phyloP scores from a whole-genome alignment of 371 early-diverging fungal genomes.

The Gilbertella persicaria region DNA sequence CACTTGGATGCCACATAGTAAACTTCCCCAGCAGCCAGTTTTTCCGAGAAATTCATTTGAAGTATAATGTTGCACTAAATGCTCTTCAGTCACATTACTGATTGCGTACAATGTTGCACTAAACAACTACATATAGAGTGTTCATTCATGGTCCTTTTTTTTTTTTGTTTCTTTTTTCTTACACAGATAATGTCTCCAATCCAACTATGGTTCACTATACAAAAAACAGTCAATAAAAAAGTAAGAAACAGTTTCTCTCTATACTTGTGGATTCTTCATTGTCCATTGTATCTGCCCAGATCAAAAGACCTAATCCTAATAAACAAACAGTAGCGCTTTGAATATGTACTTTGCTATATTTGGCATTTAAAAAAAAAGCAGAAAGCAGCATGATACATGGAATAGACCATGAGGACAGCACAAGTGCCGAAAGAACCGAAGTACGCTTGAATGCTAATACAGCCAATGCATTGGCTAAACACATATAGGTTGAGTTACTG shows the following conservation, averaged over 20 bases:
- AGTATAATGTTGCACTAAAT: constrained; percentile 37
- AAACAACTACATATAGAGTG: constrained; percentile 20
- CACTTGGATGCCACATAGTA: constrained; percentile 41
- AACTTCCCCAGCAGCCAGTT: constrained; percentile 36
- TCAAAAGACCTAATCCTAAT: constrained; percentile 35
- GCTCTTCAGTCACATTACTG: constrained; percentile 49
- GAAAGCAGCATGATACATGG: constrained; percentile 50
- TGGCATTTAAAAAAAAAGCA: constrained; percentile 24
- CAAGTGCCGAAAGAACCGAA: constrained; percentile 41
- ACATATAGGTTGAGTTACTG: neutral
- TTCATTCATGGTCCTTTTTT: neutral
- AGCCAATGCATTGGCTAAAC: constrained; percentile 41
- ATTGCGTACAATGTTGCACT: constrained; percentile 48
- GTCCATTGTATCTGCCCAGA: constrained; percentile 34
- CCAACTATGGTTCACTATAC: constrained; percentile 45
- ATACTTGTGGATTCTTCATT: constrained; percentile 21
- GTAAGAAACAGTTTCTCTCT: neutral
- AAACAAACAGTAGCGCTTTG: constrained; percentile 33
- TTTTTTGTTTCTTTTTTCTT: constrained; percentile 4
- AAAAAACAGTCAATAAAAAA: neutral
- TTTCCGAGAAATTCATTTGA: constrained; percentile 33
- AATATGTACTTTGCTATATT: constrained; percentile 31
- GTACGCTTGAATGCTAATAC: constrained; percentile 49
- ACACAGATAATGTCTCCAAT: constrained; percentile 49
- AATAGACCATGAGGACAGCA: constrained; percentile 45